Percentiles rank a stretch among this genome's conserved stretches.
phyloP scores from a whole-genome alignment of 148 eudicot genomes.

The Chenopodium berlandieri region DNA sequence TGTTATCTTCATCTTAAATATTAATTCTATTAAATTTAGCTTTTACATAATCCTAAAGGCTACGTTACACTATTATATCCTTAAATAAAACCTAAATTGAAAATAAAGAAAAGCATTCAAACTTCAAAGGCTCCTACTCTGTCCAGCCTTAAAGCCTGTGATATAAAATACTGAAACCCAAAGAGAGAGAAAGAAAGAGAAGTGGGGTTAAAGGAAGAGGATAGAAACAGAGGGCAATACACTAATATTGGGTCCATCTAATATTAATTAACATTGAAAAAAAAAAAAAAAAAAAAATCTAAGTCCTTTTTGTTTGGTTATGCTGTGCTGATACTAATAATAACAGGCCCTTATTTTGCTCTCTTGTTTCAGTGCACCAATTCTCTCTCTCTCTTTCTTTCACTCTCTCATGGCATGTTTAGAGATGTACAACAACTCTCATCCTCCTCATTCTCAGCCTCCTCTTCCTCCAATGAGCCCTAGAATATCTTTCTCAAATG shows the following conservation, averaged over 20 bases:
- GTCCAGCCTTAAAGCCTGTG: slow-evolving; percentile 22
- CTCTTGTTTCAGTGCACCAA: not conserved
- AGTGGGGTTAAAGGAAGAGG: slow-evolving; percentile 18
- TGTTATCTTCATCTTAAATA: too few relatives aligned
- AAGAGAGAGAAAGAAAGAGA: slow-evolving; percentile 3
- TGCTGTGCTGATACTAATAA: not conserved
- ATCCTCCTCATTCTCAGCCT: slow-evolving; percentile 12
- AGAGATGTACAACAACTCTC: slow-evolving; percentile 55
- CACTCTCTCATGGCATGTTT: slow-evolving; percentile 58
- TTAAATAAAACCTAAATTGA: too few relatives aligned
- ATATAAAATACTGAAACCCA: slow-evolving; percentile 37
- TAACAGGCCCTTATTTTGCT: not conserved
- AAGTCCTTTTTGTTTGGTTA: slow-evolving; percentile 29
- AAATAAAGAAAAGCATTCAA: too few relatives aligned
- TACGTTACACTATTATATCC: too few relatives aligned
- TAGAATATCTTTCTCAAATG: slow-evolving; percentile 89
- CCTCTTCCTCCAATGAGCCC: slow-evolving; percentile 61
- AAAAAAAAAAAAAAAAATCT: not conserved
- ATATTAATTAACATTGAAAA: slow-evolving; percentile 17
- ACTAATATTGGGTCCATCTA: slow-evolving; percentile 31
- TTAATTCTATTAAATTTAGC: too few relatives aligned
- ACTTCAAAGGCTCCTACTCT: slow-evolving; percentile 19
- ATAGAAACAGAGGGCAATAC: slow-evolving; percentile 15
- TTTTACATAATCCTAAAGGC: too few relatives aligned
- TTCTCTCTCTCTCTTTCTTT: slow-evolving; percentile 11